Evolutionary conservation across 2,329 filamentous ascomycete genomes (phyloP), one percentile per base, ranked within the genome.

Genomic region (Rasamsonia emersonii): DNA sequence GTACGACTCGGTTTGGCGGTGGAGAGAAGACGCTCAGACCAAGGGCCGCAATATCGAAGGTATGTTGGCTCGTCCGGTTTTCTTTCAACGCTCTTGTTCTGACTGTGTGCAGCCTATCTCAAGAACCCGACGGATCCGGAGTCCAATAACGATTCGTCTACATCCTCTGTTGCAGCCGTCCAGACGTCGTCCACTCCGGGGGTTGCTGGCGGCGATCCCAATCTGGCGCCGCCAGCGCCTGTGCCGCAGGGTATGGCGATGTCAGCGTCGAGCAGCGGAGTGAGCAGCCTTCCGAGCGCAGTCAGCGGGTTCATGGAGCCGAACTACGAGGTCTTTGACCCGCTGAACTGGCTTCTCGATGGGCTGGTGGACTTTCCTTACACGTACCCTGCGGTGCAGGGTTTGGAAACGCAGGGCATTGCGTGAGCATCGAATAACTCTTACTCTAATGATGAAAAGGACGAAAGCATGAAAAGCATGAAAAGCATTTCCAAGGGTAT

Each of bases 311-410:
- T 83, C 41, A 70, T 73, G 43, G 73, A 82, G 34, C 73, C 75
- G 7, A 81, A 77, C 46, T 86, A 86, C 56, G 84, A 93, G 55
- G 85, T 93, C 40, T 94, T 93, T 51, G 86, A 94, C 59, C 85
- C 88, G 1, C 71, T 94, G 48, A 85, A 89, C 56, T 95, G 88
- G 88, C 86, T 93, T 68, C 66, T 95, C 38, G 88, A 95, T 55
- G 84, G 84, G 9, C 68, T 89, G 19, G 68, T 91, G 38, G 82
- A 88, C 52, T 82, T 89, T 52, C 84, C 83, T 42, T 86, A 80
- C 51, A 71, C 68, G 8, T 79, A 74, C 47, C 66, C 70, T 21
- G 74, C 79, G 39, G 52, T 67, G 36, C 61, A 64, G 18, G 65
- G 64, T 3, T 49, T 70, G 36, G 67, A 69, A 40, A 41, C 58